These are phyloP conservation scores for Phaeosphaeria sp. DNA, from an alignment of 2,329 filamentous ascomycete genomes.

Conservation along the genomic window DNA sequence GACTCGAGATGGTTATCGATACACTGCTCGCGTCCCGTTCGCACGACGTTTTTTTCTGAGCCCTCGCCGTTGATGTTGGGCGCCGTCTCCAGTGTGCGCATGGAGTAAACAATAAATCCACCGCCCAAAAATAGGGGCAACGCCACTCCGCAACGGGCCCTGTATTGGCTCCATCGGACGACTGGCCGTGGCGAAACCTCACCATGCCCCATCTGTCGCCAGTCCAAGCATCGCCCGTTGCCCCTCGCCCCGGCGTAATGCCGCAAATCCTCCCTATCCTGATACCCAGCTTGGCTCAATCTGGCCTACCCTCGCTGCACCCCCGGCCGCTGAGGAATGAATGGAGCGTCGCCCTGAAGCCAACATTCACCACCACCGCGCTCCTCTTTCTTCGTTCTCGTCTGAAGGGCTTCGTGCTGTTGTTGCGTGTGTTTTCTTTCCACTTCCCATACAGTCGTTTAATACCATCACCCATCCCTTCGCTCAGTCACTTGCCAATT, in stretches of 20 bases:
- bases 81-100: background rate
- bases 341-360: slow-evolving; percentile 30
- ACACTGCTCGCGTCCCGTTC: background rate
- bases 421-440: slow-evolving; percentile 27
- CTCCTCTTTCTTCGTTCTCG: slow-evolving; percentile 15
- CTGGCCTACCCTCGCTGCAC: slow-evolving; percentile 10
- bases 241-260: background rate
- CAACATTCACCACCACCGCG: slow-evolving; percentile 18
- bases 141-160: slow-evolving; percentile 22
- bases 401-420: slow-evolving; percentile 13
- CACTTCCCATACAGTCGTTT: slow-evolving; percentile 37
- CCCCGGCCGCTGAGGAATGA: slow-evolving; percentile 19
- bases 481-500: slow-evolving; percentile 15
- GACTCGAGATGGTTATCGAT: background rate
- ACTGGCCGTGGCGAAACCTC: slow-evolving; percentile 20
- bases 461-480: slow-evolving; percentile 28
- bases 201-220: slow-evolving; percentile 20
- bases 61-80: background rate
- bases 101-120: background rate
- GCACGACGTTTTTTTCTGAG: background rate
- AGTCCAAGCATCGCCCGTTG: slow-evolving; percentile 6
- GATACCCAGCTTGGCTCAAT: slow-evolving; percentile 18
- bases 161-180: slow-evolving; percentile 24
- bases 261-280: slow-evolving; percentile 21
- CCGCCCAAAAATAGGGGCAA: background rate